Evolutionary conservation across 2,329 filamentous ascomycete genomes (phyloP), one percentile per base, ranked within the genome.

Genomic region (Cordyceps cicadae): DNA sequence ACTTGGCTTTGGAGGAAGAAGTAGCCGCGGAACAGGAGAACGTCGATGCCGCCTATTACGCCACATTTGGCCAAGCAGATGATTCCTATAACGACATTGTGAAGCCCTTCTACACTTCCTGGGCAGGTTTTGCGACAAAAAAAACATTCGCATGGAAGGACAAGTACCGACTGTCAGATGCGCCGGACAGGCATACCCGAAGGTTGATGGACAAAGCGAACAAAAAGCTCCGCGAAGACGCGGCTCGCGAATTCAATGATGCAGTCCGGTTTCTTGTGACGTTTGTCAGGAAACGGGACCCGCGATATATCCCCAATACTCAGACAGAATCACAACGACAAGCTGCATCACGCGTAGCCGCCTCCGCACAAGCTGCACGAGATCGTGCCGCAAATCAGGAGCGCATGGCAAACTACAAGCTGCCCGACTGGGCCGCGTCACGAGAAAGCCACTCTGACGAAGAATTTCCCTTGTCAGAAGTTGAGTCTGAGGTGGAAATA

Each of bases 131-230:
- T 72, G 81, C 87, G 0, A 97, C 94, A 0, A 82, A 77, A 49
- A 97, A 97, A 71, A 85, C 84, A 0, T 99, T 96, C 71, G 81
- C 88, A 1, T 99, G 94, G 93, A 89, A 87, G 70, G 92, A 99
- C 70, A 82, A 85, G 63, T 94, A 95, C 74, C 83, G 88, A 54
- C 80, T 92, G 21, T 87, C 88, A 0, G 92, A 97, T 67, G 93
- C 92, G 1, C 91, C 92, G 1, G 93, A 99, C 74, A 86, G 94
- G 55, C 84, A 88, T 43, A 81, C 90, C 17, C 86, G 93, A 56
- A 84, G 94, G 37, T 69, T 90, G 45, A 96, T 97, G 87, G 94
- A 97, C 70, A 97, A 96, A 73, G 93, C 97, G 71, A 99, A 99
- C 72, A 89, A 87, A 67, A 89, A 88, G 64, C 75, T 88, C 26